A percentile compares a stretch with the other conserved stretches of the same genome.
Evolutionary conservation across 495 filamentous ascomycete genomes (phyloP).

Genomic region (Talaromyces ruber): DNA sequence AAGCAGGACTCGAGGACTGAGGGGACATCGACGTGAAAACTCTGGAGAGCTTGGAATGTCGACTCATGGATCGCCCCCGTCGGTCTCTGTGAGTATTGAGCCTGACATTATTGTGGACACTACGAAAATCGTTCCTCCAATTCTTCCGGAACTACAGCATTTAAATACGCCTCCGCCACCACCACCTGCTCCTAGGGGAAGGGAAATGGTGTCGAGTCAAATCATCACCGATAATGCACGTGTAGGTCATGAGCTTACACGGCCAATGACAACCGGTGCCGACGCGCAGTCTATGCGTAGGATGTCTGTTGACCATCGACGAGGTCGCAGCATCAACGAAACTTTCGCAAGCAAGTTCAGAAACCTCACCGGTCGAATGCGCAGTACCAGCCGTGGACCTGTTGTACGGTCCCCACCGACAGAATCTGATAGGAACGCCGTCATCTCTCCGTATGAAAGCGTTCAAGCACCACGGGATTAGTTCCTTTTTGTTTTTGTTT

Average conservation of each 20-base stretch:
- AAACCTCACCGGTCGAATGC: slow-evolving; percentile 55
- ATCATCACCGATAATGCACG: slow-evolving; percentile 59
- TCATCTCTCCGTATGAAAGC: slow-evolving; percentile 21
- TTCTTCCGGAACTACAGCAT: slow-evolving; percentile 81
- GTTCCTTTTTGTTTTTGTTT: neutral
- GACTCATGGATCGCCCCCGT: slow-evolving; percentile 11
- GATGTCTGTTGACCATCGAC: slow-evolving; percentile 49
- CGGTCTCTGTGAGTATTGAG: slow-evolving; percentile 51
- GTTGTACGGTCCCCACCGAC: slow-evolving; percentile 4
- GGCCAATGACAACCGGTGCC: slow-evolving; percentile 35
- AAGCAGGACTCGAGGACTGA: slow-evolving; percentile 27
- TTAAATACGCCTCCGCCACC: slow-evolving; percentile 59
- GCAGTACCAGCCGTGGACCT: slow-evolving; percentile 53
- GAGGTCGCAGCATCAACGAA: slow-evolving; percentile 59
- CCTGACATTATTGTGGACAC: slow-evolving; percentile 48
- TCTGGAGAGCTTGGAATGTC: slow-evolving; percentile 20
- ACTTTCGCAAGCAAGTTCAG: slow-evolving; percentile 56
- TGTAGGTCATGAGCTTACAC: slow-evolving; percentile 25
- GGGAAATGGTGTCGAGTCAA: slow-evolving; percentile 54
- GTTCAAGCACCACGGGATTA: slow-evolving; percentile 11
- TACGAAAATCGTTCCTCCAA: slow-evolving; percentile 37
- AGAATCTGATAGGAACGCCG: slow-evolving; percentile 2
- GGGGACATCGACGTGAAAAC: slow-evolving; percentile 29
- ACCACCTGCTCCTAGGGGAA: slow-evolving; percentile 23
- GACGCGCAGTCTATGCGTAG: slow-evolving; percentile 20